Percentiles rank a stretch among this genome's conserved stretches.
Evolutionary conservation across 176 grass and related monocot species (phyloP).

Genomic region (Musa schizocarpa): DNA sequence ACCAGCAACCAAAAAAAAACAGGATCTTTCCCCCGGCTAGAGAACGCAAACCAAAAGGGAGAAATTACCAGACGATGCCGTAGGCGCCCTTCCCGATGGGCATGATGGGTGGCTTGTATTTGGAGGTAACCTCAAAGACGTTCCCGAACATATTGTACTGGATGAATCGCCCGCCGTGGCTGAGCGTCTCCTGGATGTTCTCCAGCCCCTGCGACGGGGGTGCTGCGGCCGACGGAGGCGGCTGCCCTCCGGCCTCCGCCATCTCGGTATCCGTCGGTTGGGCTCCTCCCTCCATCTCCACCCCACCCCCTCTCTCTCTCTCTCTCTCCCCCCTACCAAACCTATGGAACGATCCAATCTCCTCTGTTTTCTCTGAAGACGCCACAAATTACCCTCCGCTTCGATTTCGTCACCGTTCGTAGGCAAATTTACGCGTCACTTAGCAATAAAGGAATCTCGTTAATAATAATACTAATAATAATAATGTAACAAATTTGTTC

Average conservation of each 20-base stretch:
- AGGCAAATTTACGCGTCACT: too few species aligned
- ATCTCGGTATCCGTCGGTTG: conserved; percentile 67
- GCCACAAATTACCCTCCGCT: too few species aligned
- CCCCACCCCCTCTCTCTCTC: background rate
- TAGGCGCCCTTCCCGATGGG: conserved; percentile 98
- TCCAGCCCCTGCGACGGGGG: conserved; percentile 25
- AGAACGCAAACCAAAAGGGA: background rate
- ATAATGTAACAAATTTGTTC: too few species aligned
- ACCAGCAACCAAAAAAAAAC: background rate
- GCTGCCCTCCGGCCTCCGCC: conserved; percentile 32
- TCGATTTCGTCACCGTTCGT: too few species aligned
- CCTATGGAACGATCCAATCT: too few species aligned
- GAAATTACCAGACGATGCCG: conserved; percentile 82
- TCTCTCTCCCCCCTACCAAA: background rate
- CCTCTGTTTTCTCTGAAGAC: too few species aligned
- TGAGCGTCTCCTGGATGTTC: conserved; percentile 82
- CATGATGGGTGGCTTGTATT: conserved; percentile 89
- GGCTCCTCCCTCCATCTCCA: conserved; percentile 46
- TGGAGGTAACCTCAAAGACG: conserved; percentile 81
- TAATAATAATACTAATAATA: too few species aligned
- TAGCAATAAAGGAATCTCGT: too few species aligned
- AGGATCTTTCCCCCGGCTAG: background rate
- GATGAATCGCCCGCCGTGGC: conserved; percentile 79
- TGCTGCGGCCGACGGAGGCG: background rate
- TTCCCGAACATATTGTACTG: conserved; percentile 99